Percentiles rank a stretch among this genome's conserved stretches.
phyloP scores from a whole-genome alignment of 345 rosid species.

The Euphorbia peplus region DNA sequence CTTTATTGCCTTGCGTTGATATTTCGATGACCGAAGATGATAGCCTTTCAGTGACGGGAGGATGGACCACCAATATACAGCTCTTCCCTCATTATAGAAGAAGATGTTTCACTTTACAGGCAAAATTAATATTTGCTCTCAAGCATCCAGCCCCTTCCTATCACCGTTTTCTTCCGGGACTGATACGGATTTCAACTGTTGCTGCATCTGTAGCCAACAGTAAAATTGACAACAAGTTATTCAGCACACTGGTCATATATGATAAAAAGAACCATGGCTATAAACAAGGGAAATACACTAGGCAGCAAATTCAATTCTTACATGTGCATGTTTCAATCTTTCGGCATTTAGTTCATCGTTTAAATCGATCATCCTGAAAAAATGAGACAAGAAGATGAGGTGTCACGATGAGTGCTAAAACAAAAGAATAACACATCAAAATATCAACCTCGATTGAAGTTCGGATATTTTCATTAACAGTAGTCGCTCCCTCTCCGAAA shows the following conservation, averaged over 20 bases:
- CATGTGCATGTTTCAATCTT: conserved; percentile 60
- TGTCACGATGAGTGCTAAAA: conserved; percentile 7
- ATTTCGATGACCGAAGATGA: conserved; percentile 3
- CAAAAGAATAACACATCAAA: background rate
- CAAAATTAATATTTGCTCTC: conserved; percentile 10
- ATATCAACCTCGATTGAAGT: conserved; percentile 62
- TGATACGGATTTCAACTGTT: conserved; percentile 50
- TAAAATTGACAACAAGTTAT: background rate
- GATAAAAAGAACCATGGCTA: background rate
- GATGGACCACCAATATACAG: conserved; percentile 19
- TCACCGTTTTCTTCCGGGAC: conserved; percentile 50
- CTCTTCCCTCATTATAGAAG: conserved; percentile 30
- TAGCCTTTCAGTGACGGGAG: conserved; percentile 3
- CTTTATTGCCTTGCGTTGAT: background rate
- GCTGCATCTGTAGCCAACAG: conserved; percentile 53
- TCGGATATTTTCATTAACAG: conserved; percentile 62
- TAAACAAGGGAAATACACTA: background rate
- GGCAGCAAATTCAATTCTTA: conserved; percentile 14
- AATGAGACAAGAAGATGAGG: conserved; percentile 11
- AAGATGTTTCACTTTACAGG: conserved; percentile 24
- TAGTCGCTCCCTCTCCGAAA: conserved; percentile 70
- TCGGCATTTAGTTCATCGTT: conserved; percentile 74
- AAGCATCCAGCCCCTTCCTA: conserved; percentile 37
- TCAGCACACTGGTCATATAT: background rate
- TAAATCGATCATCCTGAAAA: conserved; percentile 68